Conservation (phyloP, 352 stramenopile genomes). For the Phytopythium delawarense region DNA sequence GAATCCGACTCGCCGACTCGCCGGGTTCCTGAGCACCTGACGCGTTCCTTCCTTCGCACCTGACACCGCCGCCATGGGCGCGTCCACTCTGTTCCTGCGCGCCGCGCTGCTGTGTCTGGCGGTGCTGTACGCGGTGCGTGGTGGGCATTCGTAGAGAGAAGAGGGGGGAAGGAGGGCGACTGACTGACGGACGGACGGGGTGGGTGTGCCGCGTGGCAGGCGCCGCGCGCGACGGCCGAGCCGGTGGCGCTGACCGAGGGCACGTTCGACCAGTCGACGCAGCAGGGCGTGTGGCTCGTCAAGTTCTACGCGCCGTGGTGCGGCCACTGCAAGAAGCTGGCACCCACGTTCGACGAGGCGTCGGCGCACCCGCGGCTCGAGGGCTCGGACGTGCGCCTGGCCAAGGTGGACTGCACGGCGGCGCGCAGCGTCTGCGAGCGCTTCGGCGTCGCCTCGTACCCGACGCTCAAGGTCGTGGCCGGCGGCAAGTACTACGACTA, state of each 20-base stretch:
- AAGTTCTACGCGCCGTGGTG: constrained; percentile 89
- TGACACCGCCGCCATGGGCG: not conserved
- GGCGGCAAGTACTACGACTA: constrained; percentile 71
- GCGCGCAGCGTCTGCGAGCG: constrained; percentile 70
- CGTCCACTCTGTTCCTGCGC: constrained; percentile 1
- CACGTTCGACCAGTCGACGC: constrained; percentile 59
- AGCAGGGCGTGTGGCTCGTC: constrained; percentile 58
- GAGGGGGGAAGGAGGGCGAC: no score
- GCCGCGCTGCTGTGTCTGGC: constrained; percentile 5
- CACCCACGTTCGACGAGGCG: constrained; percentile 57
- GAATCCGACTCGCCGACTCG: no score
- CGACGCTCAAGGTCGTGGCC: constrained; percentile 73
- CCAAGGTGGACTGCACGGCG: constrained; percentile 79
- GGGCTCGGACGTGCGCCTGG: constrained; percentile 44
- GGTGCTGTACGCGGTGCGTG: not conserved
- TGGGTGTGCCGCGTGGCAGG: constrained; percentile 7
- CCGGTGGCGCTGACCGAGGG: constrained; percentile 35
- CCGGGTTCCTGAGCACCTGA: no score
- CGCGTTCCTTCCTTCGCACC: no score
- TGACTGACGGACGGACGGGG: not conserved
- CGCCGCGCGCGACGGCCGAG: constrained; percentile 16
- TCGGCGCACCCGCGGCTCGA: constrained; percentile 31
- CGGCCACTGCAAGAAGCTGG: constrained; percentile 80
- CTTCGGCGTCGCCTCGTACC: constrained; percentile 78
- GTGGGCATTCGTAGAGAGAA: no score